These are phyloP conservation scores for Vanrija pseudolonga DNA, from an alignment of 1,284 basidiomycete genomes.

Conservation along the genomic window DNA sequence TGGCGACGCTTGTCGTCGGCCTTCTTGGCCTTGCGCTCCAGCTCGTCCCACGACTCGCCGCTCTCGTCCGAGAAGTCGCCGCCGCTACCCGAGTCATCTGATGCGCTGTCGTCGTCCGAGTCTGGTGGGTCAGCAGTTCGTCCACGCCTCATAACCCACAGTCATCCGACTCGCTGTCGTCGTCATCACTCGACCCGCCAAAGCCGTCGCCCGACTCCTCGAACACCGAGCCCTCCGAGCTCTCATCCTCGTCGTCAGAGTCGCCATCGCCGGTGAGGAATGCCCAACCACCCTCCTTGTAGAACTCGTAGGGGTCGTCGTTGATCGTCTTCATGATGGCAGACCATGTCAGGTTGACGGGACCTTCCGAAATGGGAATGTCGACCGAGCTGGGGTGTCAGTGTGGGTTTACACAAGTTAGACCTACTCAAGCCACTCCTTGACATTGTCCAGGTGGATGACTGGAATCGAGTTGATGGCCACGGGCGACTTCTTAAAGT, in stretches of 20 bases:
- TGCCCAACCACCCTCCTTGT: slow-evolving; percentile 90
- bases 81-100: slow-evolving; percentile 57
- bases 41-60: slow-evolving; percentile 92
- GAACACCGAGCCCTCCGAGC: slow-evolving; percentile 75
- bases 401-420: slow-evolving; percentile 2
- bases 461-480: slow-evolving; percentile 96
- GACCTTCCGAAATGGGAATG: slow-evolving; percentile 91
- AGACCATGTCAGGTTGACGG: slow-evolving; percentile 96
- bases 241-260: slow-evolving; percentile 66
- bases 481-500: slow-evolving; percentile 85
- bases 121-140: slow-evolving; percentile 56
- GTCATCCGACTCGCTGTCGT: slow-evolving; percentile 54
- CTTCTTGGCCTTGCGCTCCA: slow-evolving; percentile 77
- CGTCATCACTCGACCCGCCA: slow-evolving; percentile 49
- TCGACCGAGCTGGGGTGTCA: slow-evolving; percentile 72
- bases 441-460: slow-evolving; percentile 85
- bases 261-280: slow-evolving; percentile 74
- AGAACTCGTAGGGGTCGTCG: slow-evolving; percentile 93
- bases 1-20: slow-evolving; percentile 38
- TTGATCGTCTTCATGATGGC: slow-evolving; percentile 98
- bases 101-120: slow-evolving; percentile 53
- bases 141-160: slow-evolving; percentile 32
- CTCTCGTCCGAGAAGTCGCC: slow-evolving; percentile 39
- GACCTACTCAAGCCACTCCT: slow-evolving; percentile 94
- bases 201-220: slow-evolving; percentile 50